These are phyloP conservation scores for Suillus tomentosus DNA, from an alignment of 768 basidiomycete species.

Conservation along the genomic window DNA sequence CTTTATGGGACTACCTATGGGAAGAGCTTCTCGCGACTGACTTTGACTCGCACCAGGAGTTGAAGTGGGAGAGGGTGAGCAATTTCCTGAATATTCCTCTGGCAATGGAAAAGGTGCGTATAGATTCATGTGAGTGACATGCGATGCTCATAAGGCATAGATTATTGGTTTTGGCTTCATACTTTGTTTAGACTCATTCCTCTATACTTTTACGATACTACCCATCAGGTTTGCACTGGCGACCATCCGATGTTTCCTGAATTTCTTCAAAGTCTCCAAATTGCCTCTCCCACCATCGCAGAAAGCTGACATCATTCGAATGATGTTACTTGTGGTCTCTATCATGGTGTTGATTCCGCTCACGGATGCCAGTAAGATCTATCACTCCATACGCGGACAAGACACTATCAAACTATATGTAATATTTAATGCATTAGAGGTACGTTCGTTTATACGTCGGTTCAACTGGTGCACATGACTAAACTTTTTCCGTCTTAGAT, in stretches of 20 bases:
- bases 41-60: conserved; percentile 90
- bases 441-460: conserved; percentile 39
- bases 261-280: conserved; percentile 49
- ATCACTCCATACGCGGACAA: conserved; percentile 95
- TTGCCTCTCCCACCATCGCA: conserved; percentile 79
- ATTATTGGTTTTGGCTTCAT: conserved; percentile 91
- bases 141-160: conserved; percentile 40
- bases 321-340: conserved; percentile 72
- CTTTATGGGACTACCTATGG: conserved; percentile 89
- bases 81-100: conserved; percentile 93
- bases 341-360: conserved; percentile 75
- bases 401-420: conserved; percentile 99
- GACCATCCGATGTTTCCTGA: conserved; percentile 52
- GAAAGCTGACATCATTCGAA: conserved; percentile 90
- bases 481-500: conserved; percentile 55
- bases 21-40: conserved; percentile 92
- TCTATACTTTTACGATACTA: conserved; percentile 97
- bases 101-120: conserved; percentile 88
- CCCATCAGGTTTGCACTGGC: conserved; percentile 85
- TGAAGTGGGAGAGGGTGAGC: conserved; percentile 94
- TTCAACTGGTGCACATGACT: conserved; percentile 4
- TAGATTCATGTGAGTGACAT: not conserved
- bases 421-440: conserved; percentile 98
- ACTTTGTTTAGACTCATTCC: conserved; percentile 93
- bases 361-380: conserved; percentile 96